phyloP scores from a whole-genome alignment of 495 filamentous ascomycete genomes.

The Sphaerosporella brunnea region DNA sequence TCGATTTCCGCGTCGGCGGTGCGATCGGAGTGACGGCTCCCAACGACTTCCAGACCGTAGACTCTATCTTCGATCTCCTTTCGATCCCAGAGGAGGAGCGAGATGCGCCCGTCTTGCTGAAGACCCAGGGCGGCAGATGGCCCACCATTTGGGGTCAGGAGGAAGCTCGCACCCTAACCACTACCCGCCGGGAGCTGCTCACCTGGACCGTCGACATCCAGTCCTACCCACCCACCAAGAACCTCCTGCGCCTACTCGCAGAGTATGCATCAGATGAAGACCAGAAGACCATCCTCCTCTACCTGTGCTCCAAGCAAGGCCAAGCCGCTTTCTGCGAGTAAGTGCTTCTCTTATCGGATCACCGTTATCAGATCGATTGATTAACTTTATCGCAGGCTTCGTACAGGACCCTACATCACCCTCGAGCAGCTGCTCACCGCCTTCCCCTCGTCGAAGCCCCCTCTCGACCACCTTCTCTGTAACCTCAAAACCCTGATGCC shows the following conservation, averaged over 20 bases:
- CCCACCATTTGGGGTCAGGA: constrained; percentile 98
- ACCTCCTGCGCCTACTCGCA: constrained; percentile 65
- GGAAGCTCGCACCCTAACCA: constrained; percentile 57
- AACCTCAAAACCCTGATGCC: constrained; percentile 80
- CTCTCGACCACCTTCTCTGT: constrained; percentile 61
- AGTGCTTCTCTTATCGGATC: constrained; percentile 7
- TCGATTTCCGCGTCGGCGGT: constrained; percentile 92
- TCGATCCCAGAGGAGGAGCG: constrained; percentile 58
- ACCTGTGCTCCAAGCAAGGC: constrained; percentile 73
- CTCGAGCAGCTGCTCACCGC: constrained; percentile 72
- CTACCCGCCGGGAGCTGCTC: constrained; percentile 73
- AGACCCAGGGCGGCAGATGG: constrained; percentile 71
- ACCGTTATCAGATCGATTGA: constrained; percentile 26
- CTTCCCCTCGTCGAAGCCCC: constrained; percentile 80
- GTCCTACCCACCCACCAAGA: constrained; percentile 78
- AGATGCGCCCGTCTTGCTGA: constrained; percentile 59
- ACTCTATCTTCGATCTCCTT: constrained; percentile 67
- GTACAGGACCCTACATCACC: constrained; percentile 71
- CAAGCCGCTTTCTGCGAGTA: constrained; percentile 81
- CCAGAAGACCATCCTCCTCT: constrained; percentile 75
- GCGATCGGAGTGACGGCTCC: constrained; percentile 85
- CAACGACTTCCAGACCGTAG: constrained; percentile 59
- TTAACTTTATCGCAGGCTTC: constrained; percentile 33
- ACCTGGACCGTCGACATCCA: constrained; percentile 94
- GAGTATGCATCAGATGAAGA: constrained; percentile 63